Conservation (phyloP, 1,139 yeast genomes). For the Taphrina betulina region DNA sequence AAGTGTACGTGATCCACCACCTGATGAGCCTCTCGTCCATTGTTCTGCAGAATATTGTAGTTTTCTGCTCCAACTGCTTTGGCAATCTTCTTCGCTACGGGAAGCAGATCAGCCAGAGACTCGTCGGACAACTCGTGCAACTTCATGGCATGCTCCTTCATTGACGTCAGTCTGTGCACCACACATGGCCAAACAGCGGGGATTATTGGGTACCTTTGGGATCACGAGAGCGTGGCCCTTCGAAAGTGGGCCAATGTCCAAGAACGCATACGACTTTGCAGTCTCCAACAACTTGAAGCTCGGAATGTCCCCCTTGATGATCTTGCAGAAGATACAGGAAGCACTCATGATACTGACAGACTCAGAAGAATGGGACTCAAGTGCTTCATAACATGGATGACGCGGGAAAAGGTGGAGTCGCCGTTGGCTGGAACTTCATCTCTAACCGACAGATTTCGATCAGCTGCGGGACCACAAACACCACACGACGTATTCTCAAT, state of each 20-base stretch:
- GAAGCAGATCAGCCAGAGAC: conserved; percentile 75
- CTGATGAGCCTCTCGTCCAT: conserved; percentile 76
- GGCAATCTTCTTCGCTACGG: conserved; percentile 82
- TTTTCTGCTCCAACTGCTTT: conserved; percentile 69
- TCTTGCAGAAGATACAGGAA: conserved; percentile 83
- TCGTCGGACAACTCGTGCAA: conserved; percentile 91
- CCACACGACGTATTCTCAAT: no score
- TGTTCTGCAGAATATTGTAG: conserved; percentile 67
- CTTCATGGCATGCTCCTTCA: conserved; percentile 84
- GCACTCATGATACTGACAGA: conserved; percentile 7
- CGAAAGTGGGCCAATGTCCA: conserved; percentile 89
- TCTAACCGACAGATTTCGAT: no score
- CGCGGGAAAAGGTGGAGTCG: no score
- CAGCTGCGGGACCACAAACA: no score
- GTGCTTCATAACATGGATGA: no score
- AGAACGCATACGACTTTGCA: conserved; percentile 64
- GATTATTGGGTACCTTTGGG: conserved; percentile 49
- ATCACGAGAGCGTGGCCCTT: conserved; percentile 84
- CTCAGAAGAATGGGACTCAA: no score
- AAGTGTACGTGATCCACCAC: conserved; percentile 90
- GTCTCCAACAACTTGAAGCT: conserved; percentile 62
- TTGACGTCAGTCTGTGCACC: no score
- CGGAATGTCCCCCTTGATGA: conserved; percentile 63
- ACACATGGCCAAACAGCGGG: no score
- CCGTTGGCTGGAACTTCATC: no score